Evolutionary conservation across 2,329 filamentous ascomycete species (phyloP), one percentile per base, ranked within the genome.

Genomic region (Penicillium digitatum): DNA sequence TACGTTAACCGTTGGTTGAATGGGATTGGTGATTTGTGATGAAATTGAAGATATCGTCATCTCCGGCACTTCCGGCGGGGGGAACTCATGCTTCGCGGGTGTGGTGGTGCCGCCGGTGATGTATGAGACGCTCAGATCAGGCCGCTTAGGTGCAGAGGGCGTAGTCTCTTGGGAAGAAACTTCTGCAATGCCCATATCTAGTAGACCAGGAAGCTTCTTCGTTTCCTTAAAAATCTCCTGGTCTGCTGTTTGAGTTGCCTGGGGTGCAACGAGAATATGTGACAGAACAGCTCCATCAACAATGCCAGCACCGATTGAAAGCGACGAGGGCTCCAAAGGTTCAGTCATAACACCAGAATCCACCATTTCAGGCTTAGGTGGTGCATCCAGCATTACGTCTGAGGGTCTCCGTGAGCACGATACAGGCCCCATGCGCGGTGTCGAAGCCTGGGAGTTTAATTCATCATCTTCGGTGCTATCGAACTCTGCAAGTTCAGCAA

Each of bases 401-500:
- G 70, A 74, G 12, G 64, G 64, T 54, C 71, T 59, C 49, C 72
- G 66, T 46, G 69, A 70, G 54, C 66, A 66, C 2, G 58, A 56
- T 44, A 60, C 53, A 18, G 69, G 56, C 29, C 54, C 53, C 59
- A 72, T 70, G 18, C 71, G 71, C 8, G 76, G 75, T 9, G 74
- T 77, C 9, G 75, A 77, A 9, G 66, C 58, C 34, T 67, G 68
- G 9, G 75, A 75, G 38, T 62, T 58, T 20, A 68, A 86, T 58
- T 87, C 69, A 8, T 90, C 88, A 59, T 90, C 89, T 62, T 88
- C 87, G 60, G 68, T 78, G 54, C 85, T 84, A 58, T 84, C 87
- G 40, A 96, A 78, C 62, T 90, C 89, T 50, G 88, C 90, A 39
- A 99, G 81, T 73, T 99, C 94, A 38, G 91, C 91, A 70, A 94